phyloP scores from a whole-genome alignment of 2,329 filamentous ascomycete species.

The Aspergillus chevalieri region DNA sequence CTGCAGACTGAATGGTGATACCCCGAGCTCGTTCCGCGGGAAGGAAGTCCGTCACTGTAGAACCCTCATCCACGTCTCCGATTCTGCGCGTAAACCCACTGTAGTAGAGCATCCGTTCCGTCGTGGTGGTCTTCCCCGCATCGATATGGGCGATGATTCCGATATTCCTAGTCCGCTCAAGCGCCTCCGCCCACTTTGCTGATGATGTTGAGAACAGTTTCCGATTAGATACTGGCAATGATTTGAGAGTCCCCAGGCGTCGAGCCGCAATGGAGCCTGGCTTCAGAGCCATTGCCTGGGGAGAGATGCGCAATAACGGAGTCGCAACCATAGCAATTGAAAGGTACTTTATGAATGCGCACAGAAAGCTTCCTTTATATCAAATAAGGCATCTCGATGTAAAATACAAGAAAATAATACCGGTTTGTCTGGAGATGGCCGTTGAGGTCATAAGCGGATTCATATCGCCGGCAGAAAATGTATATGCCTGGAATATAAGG shows the following conservation, averaged over 20 bases:
- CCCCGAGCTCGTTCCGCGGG: slow-evolving; percentile 86
- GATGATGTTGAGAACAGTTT: slow-evolving; percentile 22
- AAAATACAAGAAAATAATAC: neutral
- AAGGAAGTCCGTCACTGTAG: slow-evolving; percentile 94
- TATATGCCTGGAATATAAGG: slow-evolving; percentile 16
- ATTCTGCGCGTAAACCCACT: slow-evolving; percentile 82
- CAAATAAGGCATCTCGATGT: neutral
- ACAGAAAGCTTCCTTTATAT: neutral
- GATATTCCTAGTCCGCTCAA: slow-evolving; percentile 77
- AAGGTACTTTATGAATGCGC: no score
- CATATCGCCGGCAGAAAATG: neutral
- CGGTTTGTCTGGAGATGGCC: no score
- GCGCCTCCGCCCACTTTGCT: slow-evolving; percentile 22
- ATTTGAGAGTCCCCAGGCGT: slow-evolving; percentile 1
- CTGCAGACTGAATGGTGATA: slow-evolving; percentile 96
- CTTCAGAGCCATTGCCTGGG: slow-evolving; percentile 15
- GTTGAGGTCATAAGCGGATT: neutral
- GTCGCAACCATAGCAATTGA: slow-evolving; percentile 20
- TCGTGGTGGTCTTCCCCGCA: slow-evolving; percentile 97
- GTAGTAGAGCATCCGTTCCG: slow-evolving; percentile 97
- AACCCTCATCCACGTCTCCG: slow-evolving; percentile 93
- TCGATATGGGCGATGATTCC: slow-evolving; percentile 98
- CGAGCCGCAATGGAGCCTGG: slow-evolving; percentile 2
- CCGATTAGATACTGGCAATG: neutral
- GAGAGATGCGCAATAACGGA: slow-evolving; percentile 24